A percentile compares a stretch with the other conserved stretches of the same genome.
These are phyloP conservation scores for Metschnikowia hibisci DNA, from an alignment of 805 yeast genomes.

Conservation along the genomic window DNA sequence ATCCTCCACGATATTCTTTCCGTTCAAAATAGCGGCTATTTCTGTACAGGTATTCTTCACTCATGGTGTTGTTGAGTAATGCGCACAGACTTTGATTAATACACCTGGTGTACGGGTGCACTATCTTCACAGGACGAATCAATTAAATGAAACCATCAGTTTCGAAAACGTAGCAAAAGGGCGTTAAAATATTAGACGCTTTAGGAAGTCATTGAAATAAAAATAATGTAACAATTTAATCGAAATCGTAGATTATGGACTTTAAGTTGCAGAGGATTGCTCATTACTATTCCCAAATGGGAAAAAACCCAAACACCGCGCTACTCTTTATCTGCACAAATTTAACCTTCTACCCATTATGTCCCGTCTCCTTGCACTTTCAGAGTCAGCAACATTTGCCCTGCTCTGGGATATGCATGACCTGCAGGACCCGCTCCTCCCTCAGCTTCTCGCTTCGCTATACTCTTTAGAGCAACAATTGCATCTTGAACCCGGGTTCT, in stretches of 20 bases:
- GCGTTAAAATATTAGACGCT: no score
- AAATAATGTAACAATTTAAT: no score
- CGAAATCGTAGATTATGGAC: no score
- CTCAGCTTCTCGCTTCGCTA: constrained; percentile 2
- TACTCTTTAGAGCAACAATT: constrained; percentile 5
- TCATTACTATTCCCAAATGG: constrained; percentile 4
- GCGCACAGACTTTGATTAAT: neutral
- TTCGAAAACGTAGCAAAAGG: no score
- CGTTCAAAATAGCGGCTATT: constrained; percentile 8
- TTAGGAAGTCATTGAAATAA: no score
- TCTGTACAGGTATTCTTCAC: constrained; percentile 3
- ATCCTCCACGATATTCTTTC: constrained; percentile 7
- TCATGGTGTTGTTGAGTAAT: neutral
- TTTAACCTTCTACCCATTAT: neutral
- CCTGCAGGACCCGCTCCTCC: neutral
- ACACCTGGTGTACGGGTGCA: no score
- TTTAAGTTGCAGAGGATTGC: neutral
- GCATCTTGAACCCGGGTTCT: constrained; percentile 2
- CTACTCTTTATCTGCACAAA: neutral
- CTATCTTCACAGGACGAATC: no score
- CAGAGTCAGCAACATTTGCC: neutral
- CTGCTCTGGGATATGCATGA: constrained; percentile 1
- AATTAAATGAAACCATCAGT: no score
- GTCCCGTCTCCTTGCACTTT: constrained; percentile 1
- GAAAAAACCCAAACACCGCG: constrained; percentile 1